Base-by-base conservation (phyloP, 2,329 filamentous ascomycete genomes). In the Trichoderma guizhouense region DNA sequence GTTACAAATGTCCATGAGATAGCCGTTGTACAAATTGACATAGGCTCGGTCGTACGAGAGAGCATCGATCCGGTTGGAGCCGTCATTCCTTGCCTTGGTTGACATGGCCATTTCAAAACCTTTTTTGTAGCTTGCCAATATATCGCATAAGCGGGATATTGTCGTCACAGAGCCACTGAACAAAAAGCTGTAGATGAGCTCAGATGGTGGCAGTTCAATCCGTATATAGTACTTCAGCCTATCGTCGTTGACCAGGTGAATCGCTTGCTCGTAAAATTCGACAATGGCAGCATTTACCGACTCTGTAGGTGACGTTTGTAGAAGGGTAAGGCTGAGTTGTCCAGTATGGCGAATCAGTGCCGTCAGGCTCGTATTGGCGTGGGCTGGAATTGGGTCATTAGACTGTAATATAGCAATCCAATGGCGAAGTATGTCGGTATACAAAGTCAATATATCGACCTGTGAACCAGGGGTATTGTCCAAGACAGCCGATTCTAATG, bases 1-100 rank as follows among this genome's bases (percentile, higher is more conserved):
- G 78, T 97, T 97, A 83, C 93, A 95, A 36, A 94, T 87, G 78
- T 97, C 94, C 89, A 96, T 95, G 36, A 97, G 86, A 79, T 92
- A 94, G 26, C 91, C 91, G 79, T 97, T 97, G 83, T 96, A 95
- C 28, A 87, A 83, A 74, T 89, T 88, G 53, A 94, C 88, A 71
- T 91, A 88, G 36, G 84, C 82, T 55, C 87, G 84, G 32, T 89
- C 85, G 73, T 91, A 91, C 12, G 82, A 79, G 21, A 80, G 79
- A 7, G 80, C 77, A 72, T 82, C 78, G 57, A 82, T 76, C 9
- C 74, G 76, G 21, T 76, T 71, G 30, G 74, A 76, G 63, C 74
- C 73, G 26, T 80, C 60, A 73, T 74, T 77, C 76, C 61, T 74
- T 71, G 76, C 77, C 73, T 78, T 83, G 68, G 85, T 78, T 69